Evolutionary conservation across 768 basidiomycete species (phyloP).

Genomic region (Boletus sp.): DNA sequence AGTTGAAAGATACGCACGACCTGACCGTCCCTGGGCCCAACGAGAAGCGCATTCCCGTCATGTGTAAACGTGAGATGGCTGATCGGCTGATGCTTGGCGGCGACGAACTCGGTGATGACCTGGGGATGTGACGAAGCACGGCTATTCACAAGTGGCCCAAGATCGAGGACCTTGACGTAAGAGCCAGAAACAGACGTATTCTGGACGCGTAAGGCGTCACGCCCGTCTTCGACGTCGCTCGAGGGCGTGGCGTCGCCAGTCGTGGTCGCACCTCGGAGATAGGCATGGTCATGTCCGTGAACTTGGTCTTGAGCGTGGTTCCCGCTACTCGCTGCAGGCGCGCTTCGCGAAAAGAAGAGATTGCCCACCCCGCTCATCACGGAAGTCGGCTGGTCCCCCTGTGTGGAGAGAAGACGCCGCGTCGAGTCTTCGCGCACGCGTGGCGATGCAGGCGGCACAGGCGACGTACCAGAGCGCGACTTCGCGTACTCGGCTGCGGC

Average conservation of each 20-base stretch:
- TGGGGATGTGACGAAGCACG: slow-evolving; percentile 24
- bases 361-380: slow-evolving; percentile 29
- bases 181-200: slow-evolving; percentile 32
- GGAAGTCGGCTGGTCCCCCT: slow-evolving; percentile 21
- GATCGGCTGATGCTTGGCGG: slow-evolving; percentile 46
- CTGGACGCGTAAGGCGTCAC: slow-evolving; percentile 3
- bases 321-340: slow-evolving; percentile 43
- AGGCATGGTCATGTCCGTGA: neutral
- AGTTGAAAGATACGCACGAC: slow-evolving; percentile 48
- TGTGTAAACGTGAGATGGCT: slow-evolving; percentile 46
- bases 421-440: neutral
- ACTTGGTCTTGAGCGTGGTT: slow-evolving; percentile 9
- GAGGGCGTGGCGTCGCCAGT: slow-evolving; percentile 10
- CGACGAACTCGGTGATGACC: slow-evolving; percentile 47
- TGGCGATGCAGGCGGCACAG: slow-evolving; percentile 8
- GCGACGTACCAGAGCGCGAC: slow-evolving; percentile 21
- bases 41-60: slow-evolving; percentile 51
- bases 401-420: slow-evolving; percentile 20
- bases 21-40: slow-evolving; percentile 55
- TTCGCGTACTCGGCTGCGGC: slow-evolving; percentile 44
- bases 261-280: slow-evolving; percentile 15
- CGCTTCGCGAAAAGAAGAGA: slow-evolving; percentile 60
- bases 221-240: slow-evolving; percentile 11
- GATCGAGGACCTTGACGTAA: slow-evolving; percentile 57
- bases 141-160: slow-evolving; percentile 35